A percentile compares a stretch with the other conserved stretches of the same genome.
phyloP scores from a whole-genome alignment of 1,139 yeast species.

The Candida neerlandica region DNA sequence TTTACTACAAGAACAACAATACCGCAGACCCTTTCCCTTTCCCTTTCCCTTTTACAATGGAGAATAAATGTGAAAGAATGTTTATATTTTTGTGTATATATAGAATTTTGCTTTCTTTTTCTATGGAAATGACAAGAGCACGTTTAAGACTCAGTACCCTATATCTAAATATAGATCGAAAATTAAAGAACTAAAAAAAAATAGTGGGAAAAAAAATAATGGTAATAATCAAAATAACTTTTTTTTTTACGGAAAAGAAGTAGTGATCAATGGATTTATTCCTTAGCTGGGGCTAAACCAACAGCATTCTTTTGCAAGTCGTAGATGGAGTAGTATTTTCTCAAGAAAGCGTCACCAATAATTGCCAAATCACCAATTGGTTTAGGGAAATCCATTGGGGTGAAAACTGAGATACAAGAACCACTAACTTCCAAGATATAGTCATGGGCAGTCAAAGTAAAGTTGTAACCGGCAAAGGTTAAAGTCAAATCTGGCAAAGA shows the following conservation, averaged over 20 bases:
- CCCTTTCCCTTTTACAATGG: background rate
- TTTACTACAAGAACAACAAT: background rate
- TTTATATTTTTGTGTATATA: background rate
- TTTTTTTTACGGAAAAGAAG: background rate
- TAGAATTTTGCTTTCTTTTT: background rate
- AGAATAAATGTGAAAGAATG: background rate
- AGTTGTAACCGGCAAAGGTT: constrained; percentile 85
- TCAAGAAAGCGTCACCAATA: constrained; percentile 95
- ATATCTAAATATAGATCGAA: constrained; percentile 1
- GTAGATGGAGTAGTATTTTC: constrained; percentile 91
- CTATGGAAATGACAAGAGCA: background rate
- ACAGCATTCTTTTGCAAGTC: constrained; percentile 89
- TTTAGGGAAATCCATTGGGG: constrained; percentile 96
- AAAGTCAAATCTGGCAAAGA: constrained; percentile 88
- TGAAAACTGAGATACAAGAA: constrained; percentile 91
- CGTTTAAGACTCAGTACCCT: background rate
- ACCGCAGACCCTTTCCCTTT: no score
- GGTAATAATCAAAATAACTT: background rate
- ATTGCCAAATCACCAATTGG: constrained; percentile 97
- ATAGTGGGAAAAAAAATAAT: background rate
- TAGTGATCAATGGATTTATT: constrained; percentile 1
- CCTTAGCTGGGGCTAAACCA: constrained; percentile 67
- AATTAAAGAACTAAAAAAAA: background rate
- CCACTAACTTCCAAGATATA: constrained; percentile 94
- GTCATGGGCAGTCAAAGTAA: constrained; percentile 84